Base-by-base conservation (phyloP, 2,329 filamentous ascomycete species). In the Colletotrichum trifolii region DNA sequence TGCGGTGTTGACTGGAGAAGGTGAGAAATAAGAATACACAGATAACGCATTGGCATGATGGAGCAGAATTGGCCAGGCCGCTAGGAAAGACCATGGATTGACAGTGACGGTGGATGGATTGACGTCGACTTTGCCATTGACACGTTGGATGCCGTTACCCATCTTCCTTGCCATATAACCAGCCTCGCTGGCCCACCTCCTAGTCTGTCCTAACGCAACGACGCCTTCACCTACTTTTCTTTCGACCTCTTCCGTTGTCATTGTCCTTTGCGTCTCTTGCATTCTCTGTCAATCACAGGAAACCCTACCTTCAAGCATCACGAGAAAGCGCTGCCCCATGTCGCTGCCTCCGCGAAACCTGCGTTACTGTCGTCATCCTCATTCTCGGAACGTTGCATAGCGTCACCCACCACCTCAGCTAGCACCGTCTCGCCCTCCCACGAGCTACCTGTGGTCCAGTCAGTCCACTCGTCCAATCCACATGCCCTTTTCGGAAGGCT, bases 81-180 rank as follows among this genome's bases (percentile, higher is more conserved):
- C 59, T 53, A 38, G 59, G 43, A 33, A 53, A 66, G 47, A 52
- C 39, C 46, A 60, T 65, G 62, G 58, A 56, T 48, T 56, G 58
- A 62, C 13, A 35, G 25, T 25, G 25, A 25, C 25, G 25, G 25
- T 25, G 25, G 25, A 25, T 25, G 4, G 25, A 25, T 25, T 25
- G 25, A 25, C 25, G 52, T 49, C 42, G 53, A 38, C 50, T 33
- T 47, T 40, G 34, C 50, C 33, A 25, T 61, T 52, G 25, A 35
- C 56, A 25, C 40, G 48, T 38, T 57, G 43, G 36, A 45, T 49
- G 9, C 17, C 47, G 33, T 17, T 36, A 11, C 55, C 57, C 12
- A 36, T 42, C 36, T 57, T 40, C 53, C 39, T 42, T 47, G 50
- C 35, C 61, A 55, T 64, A 57, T 45, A 55, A 61, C 50, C 50